Base-by-base conservation (phyloP, 2,329 filamentous ascomycete species). In the Penicillium sp. region DNA sequence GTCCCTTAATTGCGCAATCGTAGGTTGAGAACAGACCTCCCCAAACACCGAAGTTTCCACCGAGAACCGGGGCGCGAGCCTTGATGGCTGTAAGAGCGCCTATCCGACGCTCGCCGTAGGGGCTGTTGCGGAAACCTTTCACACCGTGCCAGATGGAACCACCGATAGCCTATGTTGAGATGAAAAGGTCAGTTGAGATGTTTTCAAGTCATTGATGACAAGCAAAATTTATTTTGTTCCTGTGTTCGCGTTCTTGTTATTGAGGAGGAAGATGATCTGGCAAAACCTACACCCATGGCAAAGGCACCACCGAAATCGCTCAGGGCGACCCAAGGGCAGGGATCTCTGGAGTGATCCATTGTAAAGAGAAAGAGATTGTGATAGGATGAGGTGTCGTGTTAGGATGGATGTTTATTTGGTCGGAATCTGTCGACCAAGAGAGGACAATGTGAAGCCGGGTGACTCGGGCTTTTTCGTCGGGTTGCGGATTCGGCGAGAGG, bases 231-330 rank as follows among this genome's bases (percentile, higher is more conserved):
- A 2, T 13, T 6, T 14, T 13, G 32, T 2, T 34, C 32, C 2
- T 13, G 13, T 34, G 32, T 34, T 5, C 32, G 11, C 13, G 32
- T 14, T 10, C 6, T 34, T 10, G 11, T 34, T 10, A 10, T 14
- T 13, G 32, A 13, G 13, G 14, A 14, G 32, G 32, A 10, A 34
- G 32, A 34, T 34, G 11, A 34, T 34, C 32, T 34, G 32, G 32
- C 32, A 34, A 34, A 13, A 34, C 32, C 10, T 34, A 34, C 32
- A 67, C 93, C 93, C 93, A 97, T 97, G 72, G 85, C 87, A 70
- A 97, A 97, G 55, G 93, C 94, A 78, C 94, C 94, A 61, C 94
- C 94, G 73, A 97, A 97, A 79, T 99, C 94, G 78, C 92, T 97
- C 64, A 99, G 83, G 63, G 94, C 89, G 70, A 97, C 92, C 87